Evolutionary conservation across 495 filamentous ascomycete species (phyloP).

Genomic region (Thermothielavioides terrestris): DNA sequence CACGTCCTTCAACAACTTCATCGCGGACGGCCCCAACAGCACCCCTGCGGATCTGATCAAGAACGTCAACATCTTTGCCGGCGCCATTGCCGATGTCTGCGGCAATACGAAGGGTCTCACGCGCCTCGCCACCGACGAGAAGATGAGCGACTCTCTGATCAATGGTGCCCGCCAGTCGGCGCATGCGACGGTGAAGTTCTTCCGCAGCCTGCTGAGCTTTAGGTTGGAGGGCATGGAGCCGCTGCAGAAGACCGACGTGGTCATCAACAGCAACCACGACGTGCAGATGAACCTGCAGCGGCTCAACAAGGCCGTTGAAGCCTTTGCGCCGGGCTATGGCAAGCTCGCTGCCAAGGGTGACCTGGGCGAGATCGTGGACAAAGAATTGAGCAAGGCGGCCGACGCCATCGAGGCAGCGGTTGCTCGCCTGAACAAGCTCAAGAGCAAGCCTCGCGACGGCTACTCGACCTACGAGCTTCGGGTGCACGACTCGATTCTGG

Average conservation of each 20-base stretch:
- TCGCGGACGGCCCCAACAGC: slow-evolving; percentile 92
- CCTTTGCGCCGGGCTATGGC: slow-evolving; percentile 75
- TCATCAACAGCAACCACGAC: slow-evolving; percentile 93
- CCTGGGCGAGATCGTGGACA: slow-evolving; percentile 86
- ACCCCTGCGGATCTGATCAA: slow-evolving; percentile 87
- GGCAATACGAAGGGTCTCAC: slow-evolving; percentile 94
- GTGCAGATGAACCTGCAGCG: slow-evolving; percentile 85
- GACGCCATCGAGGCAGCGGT: slow-evolving; percentile 90
- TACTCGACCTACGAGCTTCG: slow-evolving; percentile 95
- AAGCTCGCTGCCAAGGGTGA: slow-evolving; percentile 78
- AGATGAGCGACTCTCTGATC: slow-evolving; percentile 76
- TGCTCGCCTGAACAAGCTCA: slow-evolving; percentile 77
- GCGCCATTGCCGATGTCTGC: slow-evolving; percentile 86
- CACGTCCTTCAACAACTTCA: slow-evolving; percentile 94
- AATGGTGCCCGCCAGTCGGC: slow-evolving; percentile 77
- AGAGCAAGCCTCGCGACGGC: slow-evolving; percentile 85
- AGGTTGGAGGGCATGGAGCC: slow-evolving; percentile 81
- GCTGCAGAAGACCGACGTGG: slow-evolving; percentile 83
- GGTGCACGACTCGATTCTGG: slow-evolving; percentile 90
- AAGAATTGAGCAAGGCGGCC: slow-evolving; percentile 86
- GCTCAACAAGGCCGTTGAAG: slow-evolving; percentile 84
- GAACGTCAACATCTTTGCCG: slow-evolving; percentile 79
- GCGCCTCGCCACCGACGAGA: slow-evolving; percentile 89
- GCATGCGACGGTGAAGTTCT: slow-evolving; percentile 84
- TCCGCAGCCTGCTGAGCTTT: slow-evolving; percentile 89